Evolutionary conservation across 192 early-diverging fungal genomes (phyloP).

Genomic region (Rhizoclosmatium globosum): DNA sequence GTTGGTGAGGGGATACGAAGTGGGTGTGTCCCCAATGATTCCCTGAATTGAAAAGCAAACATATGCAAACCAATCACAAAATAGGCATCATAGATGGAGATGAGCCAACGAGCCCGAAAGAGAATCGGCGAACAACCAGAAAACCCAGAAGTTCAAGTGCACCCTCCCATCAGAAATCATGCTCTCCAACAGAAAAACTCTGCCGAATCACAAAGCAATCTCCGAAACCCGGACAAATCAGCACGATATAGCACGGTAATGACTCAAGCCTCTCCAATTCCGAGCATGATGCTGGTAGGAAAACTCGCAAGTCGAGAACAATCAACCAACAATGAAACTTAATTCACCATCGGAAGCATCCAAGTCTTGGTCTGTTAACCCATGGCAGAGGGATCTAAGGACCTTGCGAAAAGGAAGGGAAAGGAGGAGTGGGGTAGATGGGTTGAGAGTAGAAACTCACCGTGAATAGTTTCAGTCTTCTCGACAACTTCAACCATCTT

Average conservation of each 20-base stretch:
- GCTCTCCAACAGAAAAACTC: slow-evolving; percentile 24
- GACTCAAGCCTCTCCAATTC: slow-evolving; percentile 66
- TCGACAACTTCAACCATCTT: slow-evolving; percentile 58
- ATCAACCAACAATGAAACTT: slow-evolving; percentile 13
- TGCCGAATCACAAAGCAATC: background rate
- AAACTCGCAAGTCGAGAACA: slow-evolving; percentile 9
- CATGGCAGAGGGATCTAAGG: slow-evolving; percentile 67
- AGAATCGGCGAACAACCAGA: slow-evolving; percentile 26
- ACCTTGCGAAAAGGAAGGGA: slow-evolving; percentile 52
- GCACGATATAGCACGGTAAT: slow-evolving; percentile 61
- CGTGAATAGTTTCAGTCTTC: slow-evolving; percentile 54
- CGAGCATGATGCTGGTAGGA: slow-evolving; percentile 45
- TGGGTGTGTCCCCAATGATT: slow-evolving; percentile 12
- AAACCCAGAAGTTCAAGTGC: slow-evolving; percentile 27
- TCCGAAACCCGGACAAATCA: background rate
- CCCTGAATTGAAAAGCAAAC: background rate
- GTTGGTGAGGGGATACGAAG: slow-evolving; percentile 3
- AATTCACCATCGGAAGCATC: slow-evolving; percentile 8
- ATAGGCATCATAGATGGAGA: slow-evolving; percentile 12
- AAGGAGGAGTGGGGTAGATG: background rate
- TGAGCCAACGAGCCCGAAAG: slow-evolving; percentile 11
- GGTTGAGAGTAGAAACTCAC: slow-evolving; percentile 44
- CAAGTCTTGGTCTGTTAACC: slow-evolving; percentile 32
- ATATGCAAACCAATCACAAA: background rate
- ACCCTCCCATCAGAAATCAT: background rate